Evolutionary conservation across 345 rosid species (phyloP).

Genomic region (Hibiscus syriacus): DNA sequence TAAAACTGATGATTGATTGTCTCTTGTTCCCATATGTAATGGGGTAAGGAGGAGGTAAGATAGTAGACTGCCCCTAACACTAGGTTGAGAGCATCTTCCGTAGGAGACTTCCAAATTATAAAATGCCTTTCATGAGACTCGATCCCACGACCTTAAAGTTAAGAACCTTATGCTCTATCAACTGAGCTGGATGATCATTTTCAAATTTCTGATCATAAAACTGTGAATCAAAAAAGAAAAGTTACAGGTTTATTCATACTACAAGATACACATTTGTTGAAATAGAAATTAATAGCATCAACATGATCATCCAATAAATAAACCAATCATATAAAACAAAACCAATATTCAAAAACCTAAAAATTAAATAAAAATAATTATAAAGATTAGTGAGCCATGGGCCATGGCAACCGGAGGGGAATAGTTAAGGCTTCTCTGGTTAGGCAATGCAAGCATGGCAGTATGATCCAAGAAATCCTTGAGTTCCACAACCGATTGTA

Average conservation of each 20-base stretch:
- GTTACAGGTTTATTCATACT: conserved; percentile 20
- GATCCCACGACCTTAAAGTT: no score
- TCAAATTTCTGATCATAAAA: no score
- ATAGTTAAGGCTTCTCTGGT: conserved; percentile 73
- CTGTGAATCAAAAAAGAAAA: no score
- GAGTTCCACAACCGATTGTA: conserved; percentile 79
- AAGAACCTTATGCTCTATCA: no score
- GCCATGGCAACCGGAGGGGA: conserved; percentile 59
- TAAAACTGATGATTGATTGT: no score
- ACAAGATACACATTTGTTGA: conserved; percentile 8
- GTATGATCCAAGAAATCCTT: conserved; percentile 98
- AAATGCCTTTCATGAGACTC: no score
- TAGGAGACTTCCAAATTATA: no score
- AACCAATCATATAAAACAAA: conserved; percentile 24
- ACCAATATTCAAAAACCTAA: not conserved
- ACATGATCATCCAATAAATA: conserved; percentile 24
- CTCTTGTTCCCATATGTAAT: no score
- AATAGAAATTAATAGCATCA: not conserved
- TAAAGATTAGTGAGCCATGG: conserved; percentile 61
- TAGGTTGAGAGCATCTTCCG: no score
- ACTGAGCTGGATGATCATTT: no score
- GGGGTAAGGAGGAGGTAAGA: no score
- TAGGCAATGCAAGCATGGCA: conserved; percentile 87
- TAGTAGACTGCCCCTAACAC: no score
- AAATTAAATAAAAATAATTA: not conserved